These are phyloP conservation scores for Colletotrichum liriopes DNA, from an alignment of 2,329 filamentous ascomycete species.

Conservation along the genomic window DNA sequence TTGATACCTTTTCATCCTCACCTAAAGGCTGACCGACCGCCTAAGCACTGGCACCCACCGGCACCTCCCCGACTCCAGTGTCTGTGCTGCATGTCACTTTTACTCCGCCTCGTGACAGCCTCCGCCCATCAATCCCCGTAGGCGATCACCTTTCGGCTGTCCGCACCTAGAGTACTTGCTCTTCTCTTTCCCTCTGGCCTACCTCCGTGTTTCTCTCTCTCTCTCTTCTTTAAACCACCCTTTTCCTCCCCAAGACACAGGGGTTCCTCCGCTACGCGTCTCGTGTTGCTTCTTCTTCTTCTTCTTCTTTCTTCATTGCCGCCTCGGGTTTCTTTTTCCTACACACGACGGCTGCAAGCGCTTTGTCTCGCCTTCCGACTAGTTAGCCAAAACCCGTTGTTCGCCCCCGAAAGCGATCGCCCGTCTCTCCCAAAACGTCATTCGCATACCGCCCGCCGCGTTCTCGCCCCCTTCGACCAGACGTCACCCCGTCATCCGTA, in stretches of 20 bases:
- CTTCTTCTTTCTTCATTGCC: slow-evolving; percentile 3
- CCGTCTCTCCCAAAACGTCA: slow-evolving; percentile 38
- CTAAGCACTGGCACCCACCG: not conserved
- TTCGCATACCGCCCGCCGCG: slow-evolving; percentile 32
- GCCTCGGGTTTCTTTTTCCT: not conserved
- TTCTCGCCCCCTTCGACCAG: slow-evolving; percentile 27
- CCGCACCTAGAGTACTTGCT: not conserved
- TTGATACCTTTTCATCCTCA: not conserved
- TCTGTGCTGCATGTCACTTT: slow-evolving; percentile 41
- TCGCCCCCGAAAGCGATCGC: slow-evolving; percentile 4
- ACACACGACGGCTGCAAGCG: slow-evolving; percentile 11
- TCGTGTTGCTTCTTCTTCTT: slow-evolving; percentile 9
- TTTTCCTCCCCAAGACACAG: not conserved
- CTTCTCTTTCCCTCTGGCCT: not conserved
- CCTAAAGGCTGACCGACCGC: not conserved
- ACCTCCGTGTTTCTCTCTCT: slow-evolving; percentile 6
- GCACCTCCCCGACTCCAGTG: not conserved
- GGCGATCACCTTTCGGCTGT: slow-evolving; percentile 22
- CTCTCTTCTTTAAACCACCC: slow-evolving; percentile 24
- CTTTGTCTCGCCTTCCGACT: slow-evolving; percentile 14
- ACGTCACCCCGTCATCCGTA: slow-evolving; percentile 33
- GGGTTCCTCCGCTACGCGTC: not conserved
- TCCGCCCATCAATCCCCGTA: slow-evolving; percentile 22
- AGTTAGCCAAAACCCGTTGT: slow-evolving; percentile 15
- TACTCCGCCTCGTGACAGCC: slow-evolving; percentile 40